Evolutionary conservation across 2,329 filamentous ascomycete species (phyloP).

Genomic region (Fusarium sp.): DNA sequence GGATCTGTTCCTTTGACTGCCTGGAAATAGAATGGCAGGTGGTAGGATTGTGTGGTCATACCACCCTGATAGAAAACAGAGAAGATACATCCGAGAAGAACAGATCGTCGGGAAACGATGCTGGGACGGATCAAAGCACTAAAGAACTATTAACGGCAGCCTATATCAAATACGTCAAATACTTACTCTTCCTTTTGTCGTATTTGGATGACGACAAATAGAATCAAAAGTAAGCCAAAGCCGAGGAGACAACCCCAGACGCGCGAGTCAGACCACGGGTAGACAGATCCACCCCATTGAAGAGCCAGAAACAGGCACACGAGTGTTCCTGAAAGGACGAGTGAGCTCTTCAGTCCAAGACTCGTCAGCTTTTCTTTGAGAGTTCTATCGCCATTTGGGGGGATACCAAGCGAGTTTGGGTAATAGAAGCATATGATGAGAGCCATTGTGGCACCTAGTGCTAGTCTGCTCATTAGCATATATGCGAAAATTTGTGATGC

Average conservation of each 20-base stretch:
- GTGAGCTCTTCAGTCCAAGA: slow-evolving; percentile 36
- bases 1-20: slow-evolving; percentile 38
- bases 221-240: slow-evolving; percentile 30
- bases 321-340: slow-evolving; percentile 21
- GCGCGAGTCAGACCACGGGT: slow-evolving; percentile 43
- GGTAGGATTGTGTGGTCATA: slow-evolving; percentile 43
- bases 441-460: slow-evolving; percentile 29
- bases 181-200: slow-evolving; percentile 35
- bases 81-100: slow-evolving; percentile 36
- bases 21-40: slow-evolving; percentile 48
- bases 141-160: neutral
- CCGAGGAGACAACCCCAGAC: slow-evolving; percentile 47
- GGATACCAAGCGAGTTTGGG: slow-evolving; percentile 20
- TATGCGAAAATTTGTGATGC: rapidly evolving
- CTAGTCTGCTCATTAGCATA: neutral
- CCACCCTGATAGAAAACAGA: slow-evolving; percentile 41
- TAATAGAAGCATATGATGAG: slow-evolving; percentile 29
- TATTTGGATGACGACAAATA: slow-evolving; percentile 34
- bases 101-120: slow-evolving; percentile 36
- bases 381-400: neutral
- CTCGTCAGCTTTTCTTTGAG: slow-evolving; percentile 21
- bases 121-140: slow-evolving; percentile 38
- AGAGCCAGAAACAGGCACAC: slow-evolving; percentile 44
- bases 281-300: slow-evolving; percentile 45
- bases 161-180: rapidly evolving